Evolutionary conservation across 495 filamentous ascomycete species (phyloP).

Genomic region (Penicillium bovifimosum): DNA sequence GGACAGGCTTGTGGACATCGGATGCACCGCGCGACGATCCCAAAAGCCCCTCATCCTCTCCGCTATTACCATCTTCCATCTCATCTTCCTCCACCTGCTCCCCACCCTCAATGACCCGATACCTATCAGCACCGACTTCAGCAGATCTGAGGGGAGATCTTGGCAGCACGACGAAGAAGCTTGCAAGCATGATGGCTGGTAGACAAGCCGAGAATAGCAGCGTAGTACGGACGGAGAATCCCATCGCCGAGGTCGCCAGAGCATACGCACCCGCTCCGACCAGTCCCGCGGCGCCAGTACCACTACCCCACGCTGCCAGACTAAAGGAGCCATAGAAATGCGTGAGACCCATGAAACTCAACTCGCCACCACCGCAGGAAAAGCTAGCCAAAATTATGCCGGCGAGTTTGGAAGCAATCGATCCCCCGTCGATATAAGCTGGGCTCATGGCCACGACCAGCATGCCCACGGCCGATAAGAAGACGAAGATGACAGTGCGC

Average conservation of each 20-base stretch:
- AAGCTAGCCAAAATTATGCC: slow-evolving; percentile 84
- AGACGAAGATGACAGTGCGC: slow-evolving; percentile 67
- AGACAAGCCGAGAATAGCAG: slow-evolving; percentile 72
- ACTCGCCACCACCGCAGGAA: slow-evolving; percentile 76
- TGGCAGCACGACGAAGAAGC: slow-evolving; percentile 79
- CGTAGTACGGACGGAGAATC: slow-evolving; percentile 62
- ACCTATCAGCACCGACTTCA: slow-evolving; percentile 14
- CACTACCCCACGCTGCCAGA: slow-evolving; percentile 86
- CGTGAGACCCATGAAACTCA: slow-evolving; percentile 84
- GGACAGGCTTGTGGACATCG: slow-evolving; percentile 19
- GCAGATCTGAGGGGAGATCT: slow-evolving; percentile 46
- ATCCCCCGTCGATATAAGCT: slow-evolving; percentile 47
- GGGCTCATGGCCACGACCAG: slow-evolving; percentile 78
- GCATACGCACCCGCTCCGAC: slow-evolving; percentile 85
- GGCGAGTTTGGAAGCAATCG: slow-evolving; percentile 67
- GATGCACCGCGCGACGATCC: slow-evolving; percentile 22
- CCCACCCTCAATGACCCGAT: slow-evolving; percentile 35
- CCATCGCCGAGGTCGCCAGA: slow-evolving; percentile 70
- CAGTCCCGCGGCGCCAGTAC: slow-evolving; percentile 85
- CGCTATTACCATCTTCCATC: slow-evolving; percentile 27
- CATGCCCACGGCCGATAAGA: slow-evolving; percentile 75
- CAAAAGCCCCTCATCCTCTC: slow-evolving; percentile 38
- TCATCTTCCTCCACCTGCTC: slow-evolving; percentile 35
- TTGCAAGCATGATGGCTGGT: slow-evolving; percentile 74
- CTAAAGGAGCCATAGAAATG: slow-evolving; percentile 92